Conservation (phyloP, 257 asterid species). For the Solanum paucissectum region DNA sequence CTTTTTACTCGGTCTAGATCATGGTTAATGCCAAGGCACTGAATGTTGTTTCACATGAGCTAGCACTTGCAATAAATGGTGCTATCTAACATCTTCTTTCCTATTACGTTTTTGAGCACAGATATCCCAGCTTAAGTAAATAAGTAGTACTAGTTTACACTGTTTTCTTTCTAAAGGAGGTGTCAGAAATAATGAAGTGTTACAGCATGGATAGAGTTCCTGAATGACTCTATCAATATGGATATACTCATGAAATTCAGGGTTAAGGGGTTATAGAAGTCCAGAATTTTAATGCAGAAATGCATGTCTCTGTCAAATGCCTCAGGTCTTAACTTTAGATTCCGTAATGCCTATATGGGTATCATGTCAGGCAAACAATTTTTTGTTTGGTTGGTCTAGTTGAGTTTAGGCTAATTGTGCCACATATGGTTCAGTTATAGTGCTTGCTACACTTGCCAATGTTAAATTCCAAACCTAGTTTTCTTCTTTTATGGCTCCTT, state of each 20-base stretch:
- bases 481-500: background rate
- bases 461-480: background rate
- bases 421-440: background rate
- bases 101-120: background rate
- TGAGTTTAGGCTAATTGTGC: background rate
- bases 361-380: background rate
- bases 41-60: background rate
- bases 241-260: background rate
- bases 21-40: background rate
- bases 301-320: background rate
- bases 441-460: background rate
- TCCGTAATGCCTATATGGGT: background rate
- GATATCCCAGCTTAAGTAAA: background rate
- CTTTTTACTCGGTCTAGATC: background rate
- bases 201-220: background rate
- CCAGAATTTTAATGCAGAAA: background rate
- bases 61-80: background rate
- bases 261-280: background rate
- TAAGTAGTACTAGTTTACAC: background rate
- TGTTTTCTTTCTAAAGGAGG: background rate
- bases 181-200: background rate
- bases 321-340: background rate
- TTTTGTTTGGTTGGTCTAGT: background rate
- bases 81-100: background rate
- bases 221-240: background rate